These are phyloP conservation scores for Candida ulmi DNA, from an alignment of 805 yeast genomes.

Conservation along the genomic window DNA sequence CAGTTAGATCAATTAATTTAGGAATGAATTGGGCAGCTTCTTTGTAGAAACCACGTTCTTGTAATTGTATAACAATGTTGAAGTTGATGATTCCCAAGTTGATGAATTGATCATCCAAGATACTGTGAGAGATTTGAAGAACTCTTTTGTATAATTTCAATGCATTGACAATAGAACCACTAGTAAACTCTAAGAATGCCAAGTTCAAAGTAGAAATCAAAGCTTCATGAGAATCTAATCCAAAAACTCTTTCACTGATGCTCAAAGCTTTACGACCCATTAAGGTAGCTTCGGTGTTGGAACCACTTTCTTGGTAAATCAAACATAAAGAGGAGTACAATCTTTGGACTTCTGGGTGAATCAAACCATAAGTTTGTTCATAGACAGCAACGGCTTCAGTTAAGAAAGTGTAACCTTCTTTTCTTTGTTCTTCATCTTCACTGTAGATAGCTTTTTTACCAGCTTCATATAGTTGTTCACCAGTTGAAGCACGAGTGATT, in stretches of 20 bases:
- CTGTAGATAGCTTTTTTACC: conserved; percentile 32
- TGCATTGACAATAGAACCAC: conserved; percentile 54
- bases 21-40: conserved; percentile 50
- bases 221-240: conserved; percentile 76
- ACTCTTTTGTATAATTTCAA: conserved; percentile 59
- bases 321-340: conserved; percentile 63
- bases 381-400: conserved; percentile 65
- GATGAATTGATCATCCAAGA: conserved; percentile 58
- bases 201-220: conserved; percentile 67
- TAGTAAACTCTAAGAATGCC: conserved; percentile 63
- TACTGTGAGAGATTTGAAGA: conserved; percentile 47
- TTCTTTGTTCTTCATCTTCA: conserved; percentile 31
- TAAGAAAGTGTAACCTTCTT: conserved; percentile 57
- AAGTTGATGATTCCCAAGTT: conserved; percentile 58
- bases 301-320: conserved; percentile 55
- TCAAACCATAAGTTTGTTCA: conserved; percentile 78
- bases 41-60: conserved; percentile 40
- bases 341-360: conserved; percentile 75
- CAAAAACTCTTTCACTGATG: conserved; percentile 74
- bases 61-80: conserved; percentile 55
- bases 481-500: conserved; percentile 55
- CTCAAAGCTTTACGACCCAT: conserved; percentile 63
- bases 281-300: conserved; percentile 52
- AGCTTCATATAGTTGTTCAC: conserved; percentile 71
- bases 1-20: conserved; percentile 47